Evolutionary conservation across 2,329 filamentous ascomycete genomes (phyloP).

Genomic region (Hymenoscyphus albidus): DNA sequence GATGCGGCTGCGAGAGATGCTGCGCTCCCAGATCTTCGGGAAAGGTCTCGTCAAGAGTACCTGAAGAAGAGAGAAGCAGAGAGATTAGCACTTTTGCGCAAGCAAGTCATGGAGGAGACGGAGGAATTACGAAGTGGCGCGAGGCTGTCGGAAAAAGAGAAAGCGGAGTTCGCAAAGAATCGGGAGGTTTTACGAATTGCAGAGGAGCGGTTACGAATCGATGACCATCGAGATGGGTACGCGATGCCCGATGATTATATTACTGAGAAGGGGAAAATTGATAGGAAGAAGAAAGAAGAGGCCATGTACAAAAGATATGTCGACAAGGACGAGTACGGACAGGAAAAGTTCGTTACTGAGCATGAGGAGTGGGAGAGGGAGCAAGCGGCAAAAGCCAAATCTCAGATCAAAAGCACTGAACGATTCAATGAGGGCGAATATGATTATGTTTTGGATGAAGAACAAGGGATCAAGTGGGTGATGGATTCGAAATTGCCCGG

Average conservation of each 20-base stretch:
- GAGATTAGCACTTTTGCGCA: slow-evolving; percentile 77
- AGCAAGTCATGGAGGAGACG: slow-evolving; percentile 86
- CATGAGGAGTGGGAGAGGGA: slow-evolving; percentile 95
- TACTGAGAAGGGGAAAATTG: slow-evolving; percentile 86
- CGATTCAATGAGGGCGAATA: slow-evolving; percentile 78
- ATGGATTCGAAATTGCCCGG: slow-evolving; percentile 70
- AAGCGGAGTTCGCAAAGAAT: slow-evolving; percentile 84
- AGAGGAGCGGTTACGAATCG: slow-evolving; percentile 80
- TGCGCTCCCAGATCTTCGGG: slow-evolving; percentile 74
- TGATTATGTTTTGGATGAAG: slow-evolving; percentile 87
- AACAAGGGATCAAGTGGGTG: slow-evolving; percentile 81
- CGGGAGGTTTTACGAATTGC: slow-evolving; percentile 75
- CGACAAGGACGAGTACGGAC: slow-evolving; percentile 79
- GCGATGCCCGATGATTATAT: slow-evolving; percentile 93
- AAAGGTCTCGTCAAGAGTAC: slow-evolving; percentile 87
- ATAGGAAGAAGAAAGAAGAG: slow-evolving; percentile 81
- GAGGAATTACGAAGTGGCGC: slow-evolving; percentile 75
- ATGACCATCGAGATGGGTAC: slow-evolving; percentile 90
- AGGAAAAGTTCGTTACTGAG: slow-evolving; percentile 87
- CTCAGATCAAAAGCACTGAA: slow-evolving; percentile 73
- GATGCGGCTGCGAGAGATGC: slow-evolving; percentile 64
- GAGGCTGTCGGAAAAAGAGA: slow-evolving; percentile 71
- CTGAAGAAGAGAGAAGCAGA: slow-evolving; percentile 89
- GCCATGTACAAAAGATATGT: slow-evolving; percentile 88
- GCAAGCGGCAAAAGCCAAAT: slow-evolving; percentile 81